Percentiles rank a stretch among this genome's conserved stretches.
Conservation (phyloP, 1,139 yeast species). For the Hyphopichia pseudoburtonii region DNA sequence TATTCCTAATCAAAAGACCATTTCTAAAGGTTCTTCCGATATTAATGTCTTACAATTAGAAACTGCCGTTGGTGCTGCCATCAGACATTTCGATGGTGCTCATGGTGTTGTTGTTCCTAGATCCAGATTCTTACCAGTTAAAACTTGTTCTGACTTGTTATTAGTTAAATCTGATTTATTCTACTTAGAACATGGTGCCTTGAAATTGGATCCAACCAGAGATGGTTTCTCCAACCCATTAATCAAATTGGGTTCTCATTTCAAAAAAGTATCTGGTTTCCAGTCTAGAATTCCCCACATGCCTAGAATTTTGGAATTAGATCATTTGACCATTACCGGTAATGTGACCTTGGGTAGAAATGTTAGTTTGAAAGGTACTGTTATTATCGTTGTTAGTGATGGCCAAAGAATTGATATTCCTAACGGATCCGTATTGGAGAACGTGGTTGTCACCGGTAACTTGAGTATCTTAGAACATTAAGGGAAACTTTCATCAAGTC, state of each 20-base stretch:
- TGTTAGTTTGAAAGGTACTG: conserved; percentile 94
- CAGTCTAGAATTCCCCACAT: conserved; percentile 89
- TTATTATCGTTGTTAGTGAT: conserved; percentile 94
- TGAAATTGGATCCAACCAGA: conserved; percentile 79
- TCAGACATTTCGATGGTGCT: conserved; percentile 91
- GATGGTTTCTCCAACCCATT: conserved; percentile 89
- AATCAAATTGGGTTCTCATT: conserved; percentile 93
- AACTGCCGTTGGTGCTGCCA: conserved; percentile 99
- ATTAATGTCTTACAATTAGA: conserved; percentile 90
- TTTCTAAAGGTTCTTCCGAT: conserved; percentile 73
- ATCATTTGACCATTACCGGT: conserved; percentile 96
- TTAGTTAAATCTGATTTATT: conserved; percentile 96
- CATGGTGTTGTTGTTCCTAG: conserved; percentile 99
- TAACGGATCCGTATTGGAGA: conserved; percentile 90
- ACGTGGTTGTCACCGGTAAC: conserved; percentile 96
- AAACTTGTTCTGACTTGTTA: conserved; percentile 92
- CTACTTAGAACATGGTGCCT: conserved; percentile 87
- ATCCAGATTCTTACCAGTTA: conserved; percentile 95
- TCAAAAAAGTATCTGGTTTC: conserved; percentile 92
- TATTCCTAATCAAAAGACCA: conserved; percentile 89
- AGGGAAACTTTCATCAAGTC: too few relatives aligned
- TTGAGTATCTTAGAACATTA: conserved; percentile 93
- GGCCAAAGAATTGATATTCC: conserved; percentile 97
- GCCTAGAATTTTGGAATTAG: conserved; percentile 94
- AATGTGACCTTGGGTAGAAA: conserved; percentile 89